A percentile compares a stretch with the other conserved stretches of the same genome.
phyloP scores from a whole-genome alignment of 345 rosid genomes.

The Murraya paniculata region DNA sequence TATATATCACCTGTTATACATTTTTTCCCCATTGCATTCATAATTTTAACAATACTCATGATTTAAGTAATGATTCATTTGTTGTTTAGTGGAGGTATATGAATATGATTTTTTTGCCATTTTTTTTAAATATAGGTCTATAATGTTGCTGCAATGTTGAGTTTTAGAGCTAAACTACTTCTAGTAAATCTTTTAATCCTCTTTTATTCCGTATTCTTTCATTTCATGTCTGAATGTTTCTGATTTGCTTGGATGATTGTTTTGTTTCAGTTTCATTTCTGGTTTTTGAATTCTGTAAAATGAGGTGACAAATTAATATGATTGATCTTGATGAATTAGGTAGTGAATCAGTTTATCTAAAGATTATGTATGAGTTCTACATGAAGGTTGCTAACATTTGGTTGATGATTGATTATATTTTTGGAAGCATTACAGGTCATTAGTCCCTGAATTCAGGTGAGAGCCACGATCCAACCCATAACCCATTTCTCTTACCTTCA shows the following conservation, averaged over 20 bases:
- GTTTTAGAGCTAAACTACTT: no score
- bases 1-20: no score
- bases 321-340: neutral
- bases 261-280: neutral
- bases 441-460: neutral
- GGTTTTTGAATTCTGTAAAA: neutral
- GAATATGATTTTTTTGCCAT: neutral
- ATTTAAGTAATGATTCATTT: constrained; percentile 26
- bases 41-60: constrained; percentile 23
- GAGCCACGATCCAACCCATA: neutral
- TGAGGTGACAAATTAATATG: neutral
- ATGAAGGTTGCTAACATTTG: neutral
- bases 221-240: no score
- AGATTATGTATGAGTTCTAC: neutral
- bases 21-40: neutral
- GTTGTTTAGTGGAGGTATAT: constrained; percentile 18
- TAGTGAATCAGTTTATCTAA: neutral
- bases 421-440: neutral
- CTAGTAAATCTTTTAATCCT: no score
- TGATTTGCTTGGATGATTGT: no score
- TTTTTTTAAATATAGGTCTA: no score
- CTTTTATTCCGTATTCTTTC: no score
- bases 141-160: neutral
- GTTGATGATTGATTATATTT: neutral
- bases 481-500: neutral